phyloP scores from a whole-genome alignment of 768 basidiomycete genomes.

The Tylopilus sp. region DNA sequence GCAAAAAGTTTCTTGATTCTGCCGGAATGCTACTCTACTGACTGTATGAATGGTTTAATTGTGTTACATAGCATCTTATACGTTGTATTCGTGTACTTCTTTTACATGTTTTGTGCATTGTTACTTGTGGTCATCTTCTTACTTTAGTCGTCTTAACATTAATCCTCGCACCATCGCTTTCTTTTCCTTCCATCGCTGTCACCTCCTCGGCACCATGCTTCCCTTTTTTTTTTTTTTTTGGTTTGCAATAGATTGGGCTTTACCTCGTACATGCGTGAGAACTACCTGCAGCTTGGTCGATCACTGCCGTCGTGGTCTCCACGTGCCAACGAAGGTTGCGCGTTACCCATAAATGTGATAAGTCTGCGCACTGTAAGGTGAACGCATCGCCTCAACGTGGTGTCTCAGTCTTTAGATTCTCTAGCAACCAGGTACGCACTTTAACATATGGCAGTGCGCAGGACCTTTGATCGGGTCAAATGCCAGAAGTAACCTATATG shows the following conservation, averaged over 20 bases:
- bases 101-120: slow-evolving; percentile 7
- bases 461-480: background rate
- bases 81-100: slow-evolving; percentile 13
- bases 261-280: background rate
- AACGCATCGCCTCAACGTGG: background rate
- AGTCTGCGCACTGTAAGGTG: background rate
- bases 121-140: slow-evolving; percentile 6
- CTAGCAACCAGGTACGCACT: background rate
- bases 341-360: background rate
- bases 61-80: slow-evolving; percentile 17
- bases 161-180: background rate
- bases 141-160: slow-evolving; percentile 3
- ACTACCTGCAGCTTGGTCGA: background rate
- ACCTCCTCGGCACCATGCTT: slow-evolving; percentile 5
- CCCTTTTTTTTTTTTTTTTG: background rate
- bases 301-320: slow-evolving; percentile 2
- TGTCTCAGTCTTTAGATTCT: background rate
- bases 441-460: background rate
- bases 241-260: slow-evolving; percentile 6
- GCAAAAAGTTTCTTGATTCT: slow-evolving; percentile 9
- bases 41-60: slow-evolving; percentile 22
- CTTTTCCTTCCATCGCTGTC: background rate
- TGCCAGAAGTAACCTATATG: background rate
- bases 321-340: slow-evolving; percentile 7
- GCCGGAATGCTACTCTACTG: slow-evolving; percentile 8